Conservation (phyloP, 352 stramenopile species). For the Phytopythium vexans region DNA sequence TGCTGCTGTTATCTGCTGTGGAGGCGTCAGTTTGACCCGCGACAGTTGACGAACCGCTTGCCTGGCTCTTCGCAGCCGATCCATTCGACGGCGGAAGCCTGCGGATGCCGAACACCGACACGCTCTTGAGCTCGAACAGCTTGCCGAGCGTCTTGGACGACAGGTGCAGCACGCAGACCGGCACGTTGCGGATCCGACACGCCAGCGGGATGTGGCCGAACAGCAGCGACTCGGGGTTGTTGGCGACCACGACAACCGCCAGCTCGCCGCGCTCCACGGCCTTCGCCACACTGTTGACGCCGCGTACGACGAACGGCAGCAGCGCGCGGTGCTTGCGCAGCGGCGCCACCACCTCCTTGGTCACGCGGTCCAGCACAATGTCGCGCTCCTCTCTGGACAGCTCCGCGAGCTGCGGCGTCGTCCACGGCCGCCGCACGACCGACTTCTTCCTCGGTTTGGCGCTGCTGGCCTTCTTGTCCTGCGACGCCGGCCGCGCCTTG, state of each 20-base stretch:
- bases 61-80: background rate
- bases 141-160: slow-evolving; percentile 63
- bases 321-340: slow-evolving; percentile 5
- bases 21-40: background rate
- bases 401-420: slow-evolving; percentile 49
- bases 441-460: slow-evolving; percentile 7
- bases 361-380: slow-evolving; percentile 72
- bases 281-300: slow-evolving; percentile 57
- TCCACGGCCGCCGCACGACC: slow-evolving; percentile 38
- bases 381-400: slow-evolving; percentile 70
- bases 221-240: slow-evolving; percentile 47
- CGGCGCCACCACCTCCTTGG: slow-evolving; percentile 49
- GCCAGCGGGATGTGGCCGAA: slow-evolving; percentile 70
- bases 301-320: slow-evolving; percentile 29
- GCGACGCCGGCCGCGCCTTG: slow-evolving; percentile 3
- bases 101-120: slow-evolving; percentile 50
- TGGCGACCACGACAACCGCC: slow-evolving; percentile 63
- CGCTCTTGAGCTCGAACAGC: slow-evolving; percentile 53
- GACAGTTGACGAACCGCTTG: no score
- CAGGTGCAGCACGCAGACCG: slow-evolving; percentile 67
- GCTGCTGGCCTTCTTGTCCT: slow-evolving; percentile 14
- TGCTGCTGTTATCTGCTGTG: background rate
- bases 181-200: slow-evolving; percentile 60
- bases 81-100: background rate
- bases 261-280: slow-evolving; percentile 38